phyloP scores from a whole-genome alignment of 768 basidiomycete genomes.

The Auricularia sp. region DNA sequence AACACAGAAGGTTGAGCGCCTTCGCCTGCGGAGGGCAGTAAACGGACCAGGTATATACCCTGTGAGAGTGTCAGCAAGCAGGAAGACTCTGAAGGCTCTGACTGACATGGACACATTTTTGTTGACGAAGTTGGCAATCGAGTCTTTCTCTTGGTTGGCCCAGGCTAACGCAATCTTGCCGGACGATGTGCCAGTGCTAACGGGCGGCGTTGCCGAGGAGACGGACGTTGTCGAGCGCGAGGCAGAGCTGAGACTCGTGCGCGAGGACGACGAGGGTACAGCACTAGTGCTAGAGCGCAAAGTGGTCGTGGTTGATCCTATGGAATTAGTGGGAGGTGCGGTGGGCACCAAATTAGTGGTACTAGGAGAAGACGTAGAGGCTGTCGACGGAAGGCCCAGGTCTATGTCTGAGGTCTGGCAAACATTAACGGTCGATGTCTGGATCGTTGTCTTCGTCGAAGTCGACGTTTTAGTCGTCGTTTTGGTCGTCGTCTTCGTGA shows the following conservation, averaged over 20 bases:
- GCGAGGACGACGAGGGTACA: conserved; percentile 5
- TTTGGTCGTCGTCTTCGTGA: conserved; percentile 3
- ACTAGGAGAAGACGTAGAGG: too few relatives aligned
- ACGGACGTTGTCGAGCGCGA: conserved; percentile 6
- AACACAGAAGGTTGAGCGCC: conserved; percentile 37
- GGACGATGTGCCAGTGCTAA: background rate
- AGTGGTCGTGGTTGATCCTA: conserved; percentile 10
- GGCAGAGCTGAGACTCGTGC: too few relatives aligned
- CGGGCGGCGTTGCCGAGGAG: conserved; percentile 2
- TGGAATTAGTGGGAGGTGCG: background rate
- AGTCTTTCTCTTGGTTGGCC: conserved; percentile 42
- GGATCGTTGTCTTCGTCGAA: background rate
- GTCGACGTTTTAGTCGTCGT: background rate
- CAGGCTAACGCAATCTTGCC: conserved; percentile 58
- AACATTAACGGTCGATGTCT: background rate
- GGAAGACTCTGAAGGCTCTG: background rate
- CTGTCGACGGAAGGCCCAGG: background rate
- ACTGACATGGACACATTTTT: conserved; percentile 23
- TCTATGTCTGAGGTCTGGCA: background rate
- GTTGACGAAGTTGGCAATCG: conserved; percentile 43
- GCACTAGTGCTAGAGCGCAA: conserved; percentile 5
- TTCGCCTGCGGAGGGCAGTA: conserved; percentile 31
- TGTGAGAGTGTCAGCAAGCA: conserved; percentile 9
- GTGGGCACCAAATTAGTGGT: background rate
- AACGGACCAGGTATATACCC: conserved; percentile 62